Evolutionary conservation across 2,329 filamentous ascomycete genomes (phyloP), one percentile per base, ranked within the genome.

Genomic region (Stachybotrys echinatus): DNA sequence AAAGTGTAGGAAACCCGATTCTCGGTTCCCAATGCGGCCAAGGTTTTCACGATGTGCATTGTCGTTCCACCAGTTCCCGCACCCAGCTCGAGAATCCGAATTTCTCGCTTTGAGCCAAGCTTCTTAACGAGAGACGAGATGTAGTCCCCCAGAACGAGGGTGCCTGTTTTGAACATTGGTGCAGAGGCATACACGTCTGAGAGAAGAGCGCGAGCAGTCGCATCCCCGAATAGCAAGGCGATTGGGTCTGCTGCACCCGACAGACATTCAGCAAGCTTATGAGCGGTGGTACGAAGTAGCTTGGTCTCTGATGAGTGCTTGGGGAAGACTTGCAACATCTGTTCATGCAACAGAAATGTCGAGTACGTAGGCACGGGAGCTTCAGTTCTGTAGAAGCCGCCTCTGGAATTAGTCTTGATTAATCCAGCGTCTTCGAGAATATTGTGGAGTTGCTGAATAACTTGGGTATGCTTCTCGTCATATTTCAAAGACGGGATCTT

Each of bases 31-130:
- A 49, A 45, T 0, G 20, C 20, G 1, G 48, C 50, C 3, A 76
- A 57, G 1, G 50, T 39, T 0, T 60, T 50, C 0, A 70, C 49
- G 2, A 74, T 21, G 1, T 57, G 48, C 12, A 52, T 54, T 0
- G 74, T 71, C 1, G 73, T 75, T 0, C 68, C 71, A 3, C 73
- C 73, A 1, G 71, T 73, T 12, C 72, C 73, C 1, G 64, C 71
- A 0, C 73, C 73, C 7, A 74, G 52, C 54, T 75, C 72, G 47
- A 77, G 61, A 37, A 76, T 68, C 3, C 61, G 57, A n/a, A 73
- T 52, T 1, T 54, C 12, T 7, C 47, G 45, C 10, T 42, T 39
- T 17, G 20, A 19, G 8, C 10, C 23, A n/a, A 45, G 10, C 10
- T 4, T 6, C 6, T 14, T 22, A 4, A 45, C 3, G 3, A 45